Conservation (phyloP, 202 grass and related monocot genomes). For the Tripidium arundinaceum region DNA sequence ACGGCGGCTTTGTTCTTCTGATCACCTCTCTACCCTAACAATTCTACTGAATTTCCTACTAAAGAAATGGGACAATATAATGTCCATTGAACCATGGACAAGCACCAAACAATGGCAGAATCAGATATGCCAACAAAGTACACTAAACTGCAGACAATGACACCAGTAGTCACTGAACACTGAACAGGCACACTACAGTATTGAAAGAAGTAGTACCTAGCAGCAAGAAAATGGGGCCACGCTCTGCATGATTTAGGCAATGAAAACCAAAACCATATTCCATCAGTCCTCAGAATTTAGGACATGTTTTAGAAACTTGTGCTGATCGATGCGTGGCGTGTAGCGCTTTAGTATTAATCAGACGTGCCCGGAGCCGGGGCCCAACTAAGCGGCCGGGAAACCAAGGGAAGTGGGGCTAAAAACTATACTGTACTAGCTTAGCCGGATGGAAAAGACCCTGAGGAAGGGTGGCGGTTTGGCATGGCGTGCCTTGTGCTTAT, state of each 20-base stretch:
- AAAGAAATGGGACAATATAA: no score
- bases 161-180: background rate
- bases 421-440: constrained; percentile 11
- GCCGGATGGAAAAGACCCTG: constrained; percentile 13
- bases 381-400: constrained; percentile 34
- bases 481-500: constrained; percentile 21
- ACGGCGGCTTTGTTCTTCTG: background rate
- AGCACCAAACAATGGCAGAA: background rate
- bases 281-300: constrained; percentile 26
- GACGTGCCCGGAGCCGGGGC: constrained; percentile 17
- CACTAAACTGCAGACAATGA: constrained; percentile 5
- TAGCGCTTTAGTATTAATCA: background rate
- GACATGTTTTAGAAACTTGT: constrained; percentile 51
- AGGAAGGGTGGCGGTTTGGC: constrained; percentile 32
- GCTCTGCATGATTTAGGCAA: constrained; percentile 5
- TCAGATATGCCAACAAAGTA: background rate
- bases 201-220: background rate
- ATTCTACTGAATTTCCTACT: background rate
- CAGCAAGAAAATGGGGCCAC: background rate
- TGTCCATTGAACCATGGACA: background rate
- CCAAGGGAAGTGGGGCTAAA: constrained; percentile 46
- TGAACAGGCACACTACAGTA: background rate
- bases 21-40: background rate
- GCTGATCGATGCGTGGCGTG: constrained; percentile 30
- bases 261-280: constrained; percentile 1